phyloP scores from a whole-genome alignment of 129 eudicot species.

The Sambucus nigra region DNA sequence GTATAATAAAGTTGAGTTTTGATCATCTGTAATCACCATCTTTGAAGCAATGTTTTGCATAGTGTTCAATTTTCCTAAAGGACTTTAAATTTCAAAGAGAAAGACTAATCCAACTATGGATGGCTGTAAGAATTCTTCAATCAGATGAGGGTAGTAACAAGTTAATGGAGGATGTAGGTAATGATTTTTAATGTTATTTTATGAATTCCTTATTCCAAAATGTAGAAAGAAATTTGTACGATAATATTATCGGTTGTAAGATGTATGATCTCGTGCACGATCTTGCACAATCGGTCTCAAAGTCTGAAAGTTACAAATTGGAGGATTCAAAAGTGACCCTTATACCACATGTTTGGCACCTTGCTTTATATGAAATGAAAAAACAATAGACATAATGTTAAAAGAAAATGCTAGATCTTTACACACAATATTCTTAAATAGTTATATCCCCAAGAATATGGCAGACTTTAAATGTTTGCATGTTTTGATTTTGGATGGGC shows the following conservation, averaged over 20 bases:
- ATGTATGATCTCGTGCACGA: too few relatives aligned
- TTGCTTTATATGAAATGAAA: too few relatives aligned
- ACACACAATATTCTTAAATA: not conserved
- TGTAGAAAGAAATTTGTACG: too few relatives aligned
- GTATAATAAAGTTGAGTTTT: not conserved
- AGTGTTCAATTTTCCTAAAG: too few relatives aligned
- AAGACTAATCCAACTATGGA: constrained; percentile 1
- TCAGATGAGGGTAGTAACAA: not conserved
- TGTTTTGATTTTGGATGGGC: constrained; percentile 1
- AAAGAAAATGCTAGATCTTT: too few relatives aligned
- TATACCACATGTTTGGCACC: not conserved
- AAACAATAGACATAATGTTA: too few relatives aligned
- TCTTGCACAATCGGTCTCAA: not conserved
- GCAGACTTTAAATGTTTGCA: constrained; percentile 2
- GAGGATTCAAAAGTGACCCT: not conserved
- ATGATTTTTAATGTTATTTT: not conserved
- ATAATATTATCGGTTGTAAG: too few relatives aligned
- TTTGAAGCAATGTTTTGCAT: constrained; percentile 1
- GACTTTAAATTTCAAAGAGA: not conserved
- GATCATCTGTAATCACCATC: not conserved
- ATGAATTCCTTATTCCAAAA: too few relatives aligned
- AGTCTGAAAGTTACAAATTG: not conserved
- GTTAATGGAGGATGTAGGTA: not conserved
- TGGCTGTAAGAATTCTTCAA: constrained; percentile 4
- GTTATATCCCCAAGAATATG: not conserved